Percentiles rank a stretch among this genome's conserved stretches.
These are phyloP conservation scores for Helichrysum umbraculigerum DNA, from an alignment of 129 eudicot species.

Conservation along the genomic window DNA sequence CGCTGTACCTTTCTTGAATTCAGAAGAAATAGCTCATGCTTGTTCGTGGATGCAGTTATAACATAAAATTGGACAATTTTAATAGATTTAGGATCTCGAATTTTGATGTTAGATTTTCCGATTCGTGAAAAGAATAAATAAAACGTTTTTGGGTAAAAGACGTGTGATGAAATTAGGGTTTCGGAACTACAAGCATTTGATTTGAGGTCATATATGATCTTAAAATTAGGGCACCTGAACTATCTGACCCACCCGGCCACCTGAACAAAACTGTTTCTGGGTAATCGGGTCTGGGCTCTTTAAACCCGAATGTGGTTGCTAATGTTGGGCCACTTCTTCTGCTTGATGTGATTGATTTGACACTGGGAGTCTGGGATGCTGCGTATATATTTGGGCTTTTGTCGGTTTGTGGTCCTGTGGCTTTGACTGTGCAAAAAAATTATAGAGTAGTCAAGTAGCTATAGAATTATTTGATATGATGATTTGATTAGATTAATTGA, in stretches of 20 bases:
- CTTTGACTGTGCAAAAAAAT: no score
- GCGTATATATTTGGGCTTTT: no score
- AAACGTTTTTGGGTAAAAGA: constrained; percentile 16
- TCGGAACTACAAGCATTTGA: constrained; percentile 5
- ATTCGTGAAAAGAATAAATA: not conserved
- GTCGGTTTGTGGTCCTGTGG: no score
- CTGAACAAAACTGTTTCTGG: not conserved
- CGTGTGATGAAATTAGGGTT: constrained; percentile 37
- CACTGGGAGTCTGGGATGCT: no score
- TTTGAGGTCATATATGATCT: not conserved
- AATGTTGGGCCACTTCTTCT: not conserved
- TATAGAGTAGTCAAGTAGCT: no score
- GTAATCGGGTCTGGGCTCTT: not conserved
- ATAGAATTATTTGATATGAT: no score
- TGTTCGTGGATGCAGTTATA: constrained; percentile 22
- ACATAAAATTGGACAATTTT: constrained; percentile 13
- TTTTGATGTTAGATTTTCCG: constrained; percentile 7
- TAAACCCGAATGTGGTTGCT: not conserved
- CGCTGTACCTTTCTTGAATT: constrained; percentile 17
- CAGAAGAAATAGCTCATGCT: constrained; percentile 30
- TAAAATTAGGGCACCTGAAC: not conserved
- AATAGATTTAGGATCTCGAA: constrained; percentile 23
- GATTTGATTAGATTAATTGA: no score
- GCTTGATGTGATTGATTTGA: no score
- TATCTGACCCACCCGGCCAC: constrained; percentile 9